phyloP scores from a whole-genome alignment of 257 asterid genomes.

The Solanum chiquidenum region DNA sequence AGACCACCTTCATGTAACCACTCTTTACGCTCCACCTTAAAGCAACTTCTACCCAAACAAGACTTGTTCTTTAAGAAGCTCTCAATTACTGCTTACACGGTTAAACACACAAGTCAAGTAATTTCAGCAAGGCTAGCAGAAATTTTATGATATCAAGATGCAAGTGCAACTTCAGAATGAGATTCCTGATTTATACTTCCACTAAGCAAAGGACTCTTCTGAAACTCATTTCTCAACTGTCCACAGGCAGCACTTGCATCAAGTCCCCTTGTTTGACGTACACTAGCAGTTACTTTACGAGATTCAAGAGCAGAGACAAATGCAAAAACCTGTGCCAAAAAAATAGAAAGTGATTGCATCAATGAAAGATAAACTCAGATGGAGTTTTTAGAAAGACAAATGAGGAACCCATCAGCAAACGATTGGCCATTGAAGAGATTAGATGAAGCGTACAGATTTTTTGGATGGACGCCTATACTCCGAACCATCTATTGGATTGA shows the following conservation, averaged over 20 bases:
- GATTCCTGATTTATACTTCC: slow-evolving; percentile 25
- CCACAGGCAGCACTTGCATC: slow-evolving; percentile 99
- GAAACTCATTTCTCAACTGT: slow-evolving; percentile 84
- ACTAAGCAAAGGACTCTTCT: slow-evolving; percentile 57
- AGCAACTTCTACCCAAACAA: background rate
- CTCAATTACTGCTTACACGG: background rate
- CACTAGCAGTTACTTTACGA: slow-evolving; percentile 70
- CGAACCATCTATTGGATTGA: slow-evolving; percentile 71
- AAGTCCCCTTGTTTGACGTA: slow-evolving; percentile 86
- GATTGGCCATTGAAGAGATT: background rate
- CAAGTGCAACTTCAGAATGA: slow-evolving; percentile 37
- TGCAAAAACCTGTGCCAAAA: slow-evolving; percentile 45
- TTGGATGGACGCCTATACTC: slow-evolving; percentile 72
- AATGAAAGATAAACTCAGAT: background rate
- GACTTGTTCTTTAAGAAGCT: background rate
- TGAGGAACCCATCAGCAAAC: background rate
- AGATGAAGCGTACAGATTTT: slow-evolving; percentile 44
- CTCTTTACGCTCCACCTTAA: background rate
- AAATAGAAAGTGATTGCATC: background rate
- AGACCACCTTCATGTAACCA: background rate
- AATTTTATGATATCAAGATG: slow-evolving; percentile 19
- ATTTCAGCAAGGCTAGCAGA: background rate
- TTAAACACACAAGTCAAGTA: background rate
- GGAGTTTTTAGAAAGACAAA: background rate
- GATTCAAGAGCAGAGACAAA: slow-evolving; percentile 77